Evolutionary conservation across 768 basidiomycete species (phyloP), one percentile per base, ranked within the genome.

Genomic region (Termitomyces sp.): DNA sequence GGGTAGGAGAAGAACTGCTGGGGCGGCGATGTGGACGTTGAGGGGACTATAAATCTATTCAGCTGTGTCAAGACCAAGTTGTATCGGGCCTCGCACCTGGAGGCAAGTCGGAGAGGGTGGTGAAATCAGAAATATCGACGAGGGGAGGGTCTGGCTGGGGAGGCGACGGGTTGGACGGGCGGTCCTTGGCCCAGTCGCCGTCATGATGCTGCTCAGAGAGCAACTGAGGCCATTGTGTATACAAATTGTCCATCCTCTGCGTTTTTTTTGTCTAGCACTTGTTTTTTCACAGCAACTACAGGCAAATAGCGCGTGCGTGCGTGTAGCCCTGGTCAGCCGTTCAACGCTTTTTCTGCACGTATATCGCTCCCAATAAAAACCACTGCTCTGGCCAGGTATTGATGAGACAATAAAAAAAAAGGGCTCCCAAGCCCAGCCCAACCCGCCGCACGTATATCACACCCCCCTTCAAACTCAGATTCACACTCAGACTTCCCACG

Each of bases 171-270:
- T 60, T 61, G 40, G 67, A 42, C 55, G 73, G 57, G 44, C 72
- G 74, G 48, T 79, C 76, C 68, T 81, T 79, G 55, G 70, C 52
- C 79, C 78, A 80, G 62, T 78, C 76, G 45, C 67, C 59, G 41
- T 70, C 64, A 58, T 72, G 70, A 10, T 32, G 32, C 54, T 68
- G 68, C 28, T 77, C 74, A 58, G 70, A 66, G 54, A 71, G 64
- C 63, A 70, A 61, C 54, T 67, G 67, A 41, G 69, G 68, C 78
- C 78, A 79, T 60, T 71, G 69, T 59, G 61, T 69, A 68, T 76
- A 79, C 66, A 78, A 68, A 68, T 62, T 71, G 63, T 71, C 66
- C 68, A 79, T 77, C 77, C 25, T 39, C 40, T 65, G 64, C 55
- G 64, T 52, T 63, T 68, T 64, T 67, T 63, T 66, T 68, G 63